Conservation (phyloP, 2,329 filamentous ascomycete species). For the Coleophoma crateriformis region DNA sequence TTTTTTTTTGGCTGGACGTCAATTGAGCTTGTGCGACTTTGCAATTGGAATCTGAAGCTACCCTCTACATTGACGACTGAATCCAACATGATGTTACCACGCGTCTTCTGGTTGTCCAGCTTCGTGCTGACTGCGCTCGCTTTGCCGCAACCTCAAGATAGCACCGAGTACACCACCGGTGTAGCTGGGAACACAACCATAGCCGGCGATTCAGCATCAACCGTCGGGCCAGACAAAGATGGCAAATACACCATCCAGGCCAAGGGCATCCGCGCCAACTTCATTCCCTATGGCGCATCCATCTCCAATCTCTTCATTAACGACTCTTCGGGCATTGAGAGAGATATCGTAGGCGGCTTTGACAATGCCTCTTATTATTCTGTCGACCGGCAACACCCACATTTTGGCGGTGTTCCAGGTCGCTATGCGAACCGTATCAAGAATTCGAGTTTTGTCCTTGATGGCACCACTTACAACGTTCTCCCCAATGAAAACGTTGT, state of each 20-base stretch:
- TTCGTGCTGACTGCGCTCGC: slow-evolving; percentile 9
- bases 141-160: slow-evolving; percentile 12
- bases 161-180: slow-evolving; percentile 12
- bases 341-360: slow-evolving; percentile 69
- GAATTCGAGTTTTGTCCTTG: slow-evolving; percentile 68
- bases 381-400: slow-evolving; percentile 58
- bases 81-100: slow-evolving; percentile 7
- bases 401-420: slow-evolving; percentile 68
- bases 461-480: slow-evolving; percentile 54
- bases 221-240: slow-evolving; percentile 42
- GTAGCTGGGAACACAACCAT: slow-evolving; percentile 18
- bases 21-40: too few species aligned
- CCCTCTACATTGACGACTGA: too few species aligned
- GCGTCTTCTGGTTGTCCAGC: slow-evolving; percentile 6
- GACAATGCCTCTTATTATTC: slow-evolving; percentile 71
- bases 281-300: slow-evolving; percentile 70
- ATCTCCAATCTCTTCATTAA: slow-evolving; percentile 67
- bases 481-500: slow-evolving; percentile 59
- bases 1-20: too few species aligned
- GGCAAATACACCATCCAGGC: slow-evolving; percentile 70
- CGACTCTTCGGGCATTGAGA: slow-evolving; percentile 61
- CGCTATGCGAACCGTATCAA: slow-evolving; percentile 79
- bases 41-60: too few species aligned
- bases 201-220: slow-evolving; percentile 10
- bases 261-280: slow-evolving; percentile 59